Percentiles rank a stretch among this genome's conserved stretches.
Conservation (phyloP, 805 yeast genomes). For the Lachancea kluyveri region DNA sequence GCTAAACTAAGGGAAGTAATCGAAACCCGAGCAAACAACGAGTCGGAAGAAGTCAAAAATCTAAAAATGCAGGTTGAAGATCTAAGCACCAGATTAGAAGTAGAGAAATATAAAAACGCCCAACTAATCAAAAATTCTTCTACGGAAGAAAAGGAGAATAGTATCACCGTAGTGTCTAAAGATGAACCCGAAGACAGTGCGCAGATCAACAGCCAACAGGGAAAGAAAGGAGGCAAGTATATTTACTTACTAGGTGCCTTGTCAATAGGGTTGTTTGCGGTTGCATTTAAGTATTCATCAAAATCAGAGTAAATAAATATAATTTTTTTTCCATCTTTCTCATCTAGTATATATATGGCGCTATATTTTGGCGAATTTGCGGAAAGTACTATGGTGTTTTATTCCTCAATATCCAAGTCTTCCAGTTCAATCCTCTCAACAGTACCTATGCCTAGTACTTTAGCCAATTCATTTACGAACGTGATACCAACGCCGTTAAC, state of each 20-base stretch:
- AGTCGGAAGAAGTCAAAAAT: conserved; percentile 14
- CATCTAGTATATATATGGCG: not conserved
- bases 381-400: not conserved
- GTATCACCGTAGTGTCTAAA: too few species aligned
- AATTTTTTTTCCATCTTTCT: too few species aligned
- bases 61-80: conserved; percentile 27
- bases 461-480: conserved; percentile 41
- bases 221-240: conserved; percentile 3
- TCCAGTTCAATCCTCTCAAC: conserved; percentile 34
- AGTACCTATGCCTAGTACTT: conserved; percentile 32
- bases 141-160: conserved; percentile 3
- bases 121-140: conserved; percentile 12
- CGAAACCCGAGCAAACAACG: conserved; percentile 9
- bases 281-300: conserved; percentile 9
- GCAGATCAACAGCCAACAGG: not conserved
- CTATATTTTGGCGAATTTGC: not conserved
- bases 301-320: conserved; percentile 2
- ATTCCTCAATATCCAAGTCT: conserved; percentile 20
- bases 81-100: conserved; percentile 29
- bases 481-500: conserved; percentile 37
- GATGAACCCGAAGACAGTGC: too few species aligned
- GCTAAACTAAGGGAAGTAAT: conserved; percentile 9
- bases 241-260: conserved; percentile 9
- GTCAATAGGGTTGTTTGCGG: conserved; percentile 10
- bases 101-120: conserved; percentile 27